Evolutionary conservation across 2,329 filamentous ascomycete genomes (phyloP).

Genomic region (Alternaria triticimaculans): DNA sequence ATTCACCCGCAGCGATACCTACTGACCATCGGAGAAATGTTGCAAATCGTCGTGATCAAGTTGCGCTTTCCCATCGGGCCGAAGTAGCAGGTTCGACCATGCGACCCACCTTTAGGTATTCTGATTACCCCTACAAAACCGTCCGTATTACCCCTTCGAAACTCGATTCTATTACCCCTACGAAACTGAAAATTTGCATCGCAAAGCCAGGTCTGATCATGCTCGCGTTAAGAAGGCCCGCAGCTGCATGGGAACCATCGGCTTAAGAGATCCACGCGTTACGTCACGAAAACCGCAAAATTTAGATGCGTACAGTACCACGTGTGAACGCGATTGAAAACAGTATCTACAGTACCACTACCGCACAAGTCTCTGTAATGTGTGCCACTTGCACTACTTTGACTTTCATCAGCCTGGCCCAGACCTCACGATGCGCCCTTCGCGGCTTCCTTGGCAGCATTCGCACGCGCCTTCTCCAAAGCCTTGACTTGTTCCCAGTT

Average conservation of each 20-base stretch:
- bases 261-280: constrained; percentile 19
- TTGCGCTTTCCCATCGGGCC: constrained; percentile 22
- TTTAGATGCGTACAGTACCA: background rate
- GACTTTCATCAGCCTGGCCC: background rate
- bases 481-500: constrained; percentile 41
- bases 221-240: constrained; percentile 4
- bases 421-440: background rate
- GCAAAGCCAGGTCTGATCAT: constrained; percentile 3
- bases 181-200: constrained; percentile 45
- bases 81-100: constrained; percentile 14
- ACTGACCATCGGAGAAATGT: background rate
- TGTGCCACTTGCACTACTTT: background rate
- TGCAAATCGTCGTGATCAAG: constrained; percentile 10
- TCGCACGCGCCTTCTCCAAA: constrained; percentile 37
- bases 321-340: background rate
- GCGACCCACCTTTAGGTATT: constrained; percentile 19
- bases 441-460: constrained; percentile 18
- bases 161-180: constrained; percentile 45
- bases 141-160: constrained; percentile 45
- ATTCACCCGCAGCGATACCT: background rate
- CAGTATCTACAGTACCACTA: background rate
- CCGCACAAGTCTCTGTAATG: background rate
- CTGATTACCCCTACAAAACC: constrained; percentile 43
- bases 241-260: constrained; percentile 24
- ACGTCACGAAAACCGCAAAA: constrained; percentile 16